Evolutionary conservation across 345 rosid species (phyloP), one percentile per base, ranked within the genome.

Genomic region (Bruguiera sexangula): DNA sequence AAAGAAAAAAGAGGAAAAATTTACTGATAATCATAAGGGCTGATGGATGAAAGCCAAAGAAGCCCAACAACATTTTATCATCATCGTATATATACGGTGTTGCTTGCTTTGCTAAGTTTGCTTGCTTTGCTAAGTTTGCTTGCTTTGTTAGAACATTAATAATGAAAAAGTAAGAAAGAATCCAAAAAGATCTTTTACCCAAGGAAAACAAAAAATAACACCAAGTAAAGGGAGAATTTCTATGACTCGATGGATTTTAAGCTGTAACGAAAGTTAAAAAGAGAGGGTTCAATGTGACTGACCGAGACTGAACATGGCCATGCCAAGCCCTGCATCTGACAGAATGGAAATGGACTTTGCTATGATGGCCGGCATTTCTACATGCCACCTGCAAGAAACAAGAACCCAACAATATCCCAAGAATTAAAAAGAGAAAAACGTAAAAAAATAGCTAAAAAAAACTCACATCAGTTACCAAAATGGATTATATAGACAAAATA

Each of bases 221-320:
- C 16, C 30, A 24, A 58, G 0, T 21, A 53, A 32, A 59, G 48
- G 6, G 18, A 24, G 18, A 56, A 56, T 22, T 55, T 22, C 30
- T 55, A 54, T 55, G 29, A 22, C 59, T 22, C 29, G 6, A 22
- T n/a, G 29, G 2, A 27, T 53, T 32, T 54, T 30, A 31, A 53
- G 57, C 7, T 29, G 8, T 20, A 48, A 24, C 30, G 34, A 29
- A 21, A 30, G 58, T 24, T 15, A 20, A 13, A 13, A 43, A 43
- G 50, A 43, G 18, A 15, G 24, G 59, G 24, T 22, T 22, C 29
- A 21, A 22, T 55, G 29, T 26, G 27, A 87, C 99, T 92, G 86
- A 95, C 99, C 99, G 36, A 95, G 98, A 84, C 99, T 95, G 90
- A 95, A 95, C 99, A 95, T 95, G 70, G 99, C 99, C 99, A 95